Evolutionary conservation across 805 yeast genomes (phyloP).

Genomic region (Aciculoconidium aculeatum): DNA sequence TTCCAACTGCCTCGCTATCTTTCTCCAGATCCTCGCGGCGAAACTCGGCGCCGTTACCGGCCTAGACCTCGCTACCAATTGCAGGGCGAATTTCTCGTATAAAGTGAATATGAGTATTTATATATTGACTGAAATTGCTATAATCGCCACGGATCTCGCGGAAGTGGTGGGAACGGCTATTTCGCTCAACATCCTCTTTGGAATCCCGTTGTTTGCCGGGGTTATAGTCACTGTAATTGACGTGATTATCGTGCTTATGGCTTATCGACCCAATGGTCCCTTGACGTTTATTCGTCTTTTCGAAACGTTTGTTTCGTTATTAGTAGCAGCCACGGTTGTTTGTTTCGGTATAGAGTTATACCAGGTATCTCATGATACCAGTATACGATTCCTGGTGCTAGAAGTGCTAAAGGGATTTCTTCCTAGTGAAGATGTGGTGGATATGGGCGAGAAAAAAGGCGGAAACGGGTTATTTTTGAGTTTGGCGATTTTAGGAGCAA

Average conservation of each 20-base stretch:
- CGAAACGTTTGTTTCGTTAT: constrained; percentile 71
- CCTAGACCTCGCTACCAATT: constrained; percentile 80
- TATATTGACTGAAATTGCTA: constrained; percentile 80
- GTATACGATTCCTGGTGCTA: constrained; percentile 37
- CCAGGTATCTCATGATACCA: constrained; percentile 49
- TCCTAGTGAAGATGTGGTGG: constrained; percentile 41
- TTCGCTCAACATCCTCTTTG: constrained; percentile 76
- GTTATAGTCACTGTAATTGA: constrained; percentile 82
- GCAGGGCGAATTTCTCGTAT: constrained; percentile 67
- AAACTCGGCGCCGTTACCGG: constrained; percentile 94
- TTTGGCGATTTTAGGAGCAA: constrained; percentile 85
- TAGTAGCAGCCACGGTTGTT: constrained; percentile 76
- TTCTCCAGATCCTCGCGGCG: constrained; percentile 78
- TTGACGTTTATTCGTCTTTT: constrained; percentile 71
- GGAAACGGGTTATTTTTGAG: constrained; percentile 64
- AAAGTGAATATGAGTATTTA: constrained; percentile 59
- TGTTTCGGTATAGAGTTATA: constrained; percentile 78
- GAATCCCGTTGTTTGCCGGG: constrained; percentile 76
- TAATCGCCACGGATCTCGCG: constrained; percentile 92
- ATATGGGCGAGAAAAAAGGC: constrained; percentile 14
- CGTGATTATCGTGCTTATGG: constrained; percentile 78
- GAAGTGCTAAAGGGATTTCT: constrained; percentile 67
- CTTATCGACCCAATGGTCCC: constrained; percentile 81
- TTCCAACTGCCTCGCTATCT: constrained; percentile 81
- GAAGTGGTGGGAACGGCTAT: constrained; percentile 98